Conservation (phyloP, 2,329 filamentous ascomycete genomes). For the Rutstroemia sp. region DNA sequence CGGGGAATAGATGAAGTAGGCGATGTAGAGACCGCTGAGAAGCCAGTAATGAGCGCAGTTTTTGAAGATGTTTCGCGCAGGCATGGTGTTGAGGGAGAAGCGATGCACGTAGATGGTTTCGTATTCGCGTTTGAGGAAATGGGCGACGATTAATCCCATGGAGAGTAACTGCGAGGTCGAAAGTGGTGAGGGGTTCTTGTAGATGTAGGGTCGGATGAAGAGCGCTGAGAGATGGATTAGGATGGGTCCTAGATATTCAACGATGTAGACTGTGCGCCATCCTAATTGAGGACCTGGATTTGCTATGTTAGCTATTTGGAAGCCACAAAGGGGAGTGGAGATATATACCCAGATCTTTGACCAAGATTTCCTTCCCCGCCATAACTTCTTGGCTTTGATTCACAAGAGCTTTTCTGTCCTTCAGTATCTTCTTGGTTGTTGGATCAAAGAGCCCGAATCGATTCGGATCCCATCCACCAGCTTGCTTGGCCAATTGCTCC, state of each 20-base stretch:
- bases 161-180: constrained; percentile 64
- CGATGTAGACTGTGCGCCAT: constrained; percentile 89
- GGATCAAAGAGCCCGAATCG: constrained; percentile 57
- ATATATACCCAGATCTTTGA: constrained; percentile 82
- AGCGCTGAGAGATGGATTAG: constrained; percentile 74
- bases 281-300: constrained; percentile 71
- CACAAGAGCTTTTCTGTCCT: constrained; percentile 51
- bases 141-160: constrained; percentile 65
- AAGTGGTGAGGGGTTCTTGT: constrained; percentile 44
- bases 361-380: constrained; percentile 55
- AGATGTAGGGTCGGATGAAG: constrained; percentile 64
- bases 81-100: constrained; percentile 94
- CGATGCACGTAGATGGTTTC: constrained; percentile 94
- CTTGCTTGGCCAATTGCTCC: constrained; percentile 43
- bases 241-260: constrained; percentile 91
- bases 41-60: constrained; percentile 95
- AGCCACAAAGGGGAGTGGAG: not conserved
- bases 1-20: constrained; percentile 79
- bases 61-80: constrained; percentile 81
- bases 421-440: constrained; percentile 52
- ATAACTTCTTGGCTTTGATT: constrained; percentile 41
- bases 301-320: not conserved
- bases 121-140: constrained; percentile 92
- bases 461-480: constrained; percentile 49
- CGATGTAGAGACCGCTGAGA: constrained; percentile 70